phyloP scores from a whole-genome alignment of 768 basidiomycete genomes.

The Brasilioporus rufonigricans region DNA sequence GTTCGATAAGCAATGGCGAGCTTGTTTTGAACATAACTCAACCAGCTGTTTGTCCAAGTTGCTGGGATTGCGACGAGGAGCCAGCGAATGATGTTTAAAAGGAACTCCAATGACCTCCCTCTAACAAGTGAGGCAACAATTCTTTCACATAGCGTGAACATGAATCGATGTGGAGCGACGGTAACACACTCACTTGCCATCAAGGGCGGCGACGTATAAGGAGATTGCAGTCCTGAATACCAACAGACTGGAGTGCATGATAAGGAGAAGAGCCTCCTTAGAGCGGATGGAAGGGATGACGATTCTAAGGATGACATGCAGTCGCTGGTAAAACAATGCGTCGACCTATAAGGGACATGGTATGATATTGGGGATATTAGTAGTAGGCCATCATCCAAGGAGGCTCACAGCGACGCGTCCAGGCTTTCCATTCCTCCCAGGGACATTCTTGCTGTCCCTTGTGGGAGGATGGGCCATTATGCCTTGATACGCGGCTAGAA shows the following conservation, averaged over 20 bases:
- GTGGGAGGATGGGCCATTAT: constrained; percentile 45
- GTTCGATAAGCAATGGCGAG: constrained; percentile 87
- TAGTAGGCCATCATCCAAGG: neutral
- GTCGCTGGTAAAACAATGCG: constrained; percentile 81
- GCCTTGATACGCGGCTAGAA: constrained; percentile 60
- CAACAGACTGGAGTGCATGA: constrained; percentile 87
- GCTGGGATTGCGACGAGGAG: constrained; percentile 89
- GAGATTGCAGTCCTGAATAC: constrained; percentile 89
- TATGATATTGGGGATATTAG: neutral
- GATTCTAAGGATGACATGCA: constrained; percentile 75
- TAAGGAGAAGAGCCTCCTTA: constrained; percentile 83
- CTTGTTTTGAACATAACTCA: constrained; percentile 92
- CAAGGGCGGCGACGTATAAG: constrained; percentile 90
- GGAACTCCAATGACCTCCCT: constrained; percentile 74
- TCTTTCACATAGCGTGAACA: constrained; percentile 38
- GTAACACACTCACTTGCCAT: constrained; percentile 67
- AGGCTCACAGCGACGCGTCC: constrained; percentile 66
- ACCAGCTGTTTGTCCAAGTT: constrained; percentile 90
- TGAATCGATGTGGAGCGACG: neutral
- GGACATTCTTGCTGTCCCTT: constrained; percentile 13
- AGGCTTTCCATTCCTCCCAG: constrained; percentile 39
- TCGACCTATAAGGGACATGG: constrained; percentile 61
- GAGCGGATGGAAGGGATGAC: constrained; percentile 84
- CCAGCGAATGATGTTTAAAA: constrained; percentile 86
- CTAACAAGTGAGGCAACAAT: constrained; percentile 95